These are phyloP conservation scores for Pleurostoma richardsiae DNA, from an alignment of 2,329 filamentous ascomycete species.

Conservation along the genomic window DNA sequence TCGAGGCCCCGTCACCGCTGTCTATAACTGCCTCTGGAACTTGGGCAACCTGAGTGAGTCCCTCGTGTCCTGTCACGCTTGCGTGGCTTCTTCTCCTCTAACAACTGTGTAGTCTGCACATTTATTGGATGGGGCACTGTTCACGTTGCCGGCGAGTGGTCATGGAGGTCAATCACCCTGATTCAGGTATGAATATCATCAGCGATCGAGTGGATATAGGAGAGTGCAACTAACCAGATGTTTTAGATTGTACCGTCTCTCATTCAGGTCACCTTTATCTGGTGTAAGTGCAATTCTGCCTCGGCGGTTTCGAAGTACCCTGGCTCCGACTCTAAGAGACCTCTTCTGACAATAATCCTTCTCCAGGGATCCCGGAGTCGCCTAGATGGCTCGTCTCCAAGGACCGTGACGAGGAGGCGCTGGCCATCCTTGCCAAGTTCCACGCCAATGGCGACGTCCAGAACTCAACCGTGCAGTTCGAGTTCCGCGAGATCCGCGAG, in stretches of 20 bases:
- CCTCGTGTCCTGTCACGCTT: background rate
- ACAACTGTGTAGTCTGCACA: background rate
- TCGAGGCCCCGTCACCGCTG: constrained; percentile 57
- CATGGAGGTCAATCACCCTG: constrained; percentile 8
- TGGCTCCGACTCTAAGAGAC: background rate
- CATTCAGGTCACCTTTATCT: constrained; percentile 63
- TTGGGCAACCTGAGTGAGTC: constrained; percentile 37
- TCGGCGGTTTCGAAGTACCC: too few species aligned
- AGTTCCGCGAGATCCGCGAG: constrained; percentile 62
- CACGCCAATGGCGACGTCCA: constrained; percentile 54
- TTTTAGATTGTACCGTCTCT: constrained; percentile 21
- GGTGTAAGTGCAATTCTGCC: constrained; percentile 26
- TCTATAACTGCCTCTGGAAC: constrained; percentile 68
- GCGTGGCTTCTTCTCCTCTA: constrained; percentile 15
- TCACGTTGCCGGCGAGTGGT: background rate
- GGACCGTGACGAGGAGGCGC: constrained; percentile 52
- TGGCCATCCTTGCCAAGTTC: constrained; percentile 54
- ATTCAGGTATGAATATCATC: constrained; percentile 3
- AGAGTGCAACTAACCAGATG: background rate
- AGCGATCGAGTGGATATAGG: background rate
- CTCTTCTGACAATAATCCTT: background rate
- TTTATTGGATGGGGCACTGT: constrained; percentile 1
- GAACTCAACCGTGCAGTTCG: constrained; percentile 59
- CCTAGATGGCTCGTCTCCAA: constrained; percentile 62
- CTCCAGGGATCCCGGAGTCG: constrained; percentile 52